A percentile compares a stretch with the other conserved stretches of the same genome.
Conservation (phyloP, 106 monocot genomes). For the Dioscorea zingiberensis region DNA sequence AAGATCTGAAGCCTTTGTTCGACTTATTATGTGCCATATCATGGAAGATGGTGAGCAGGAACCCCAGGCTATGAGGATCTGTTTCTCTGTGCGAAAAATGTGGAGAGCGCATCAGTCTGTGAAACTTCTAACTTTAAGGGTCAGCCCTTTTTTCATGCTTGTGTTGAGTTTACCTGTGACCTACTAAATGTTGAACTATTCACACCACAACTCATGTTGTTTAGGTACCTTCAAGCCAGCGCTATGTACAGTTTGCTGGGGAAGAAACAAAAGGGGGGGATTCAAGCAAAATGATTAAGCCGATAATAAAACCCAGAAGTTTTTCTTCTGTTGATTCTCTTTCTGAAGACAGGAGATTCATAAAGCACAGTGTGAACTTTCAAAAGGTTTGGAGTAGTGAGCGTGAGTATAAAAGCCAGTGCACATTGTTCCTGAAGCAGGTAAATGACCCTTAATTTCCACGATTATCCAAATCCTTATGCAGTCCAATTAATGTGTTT, state of each 20-base stretch:
- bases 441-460: conserved; percentile 13
- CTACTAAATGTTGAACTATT: not conserved
- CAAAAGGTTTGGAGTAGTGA: conserved; percentile 95
- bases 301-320: conserved; percentile 56
- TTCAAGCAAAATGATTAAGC: conserved; percentile 32
- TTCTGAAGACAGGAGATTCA: conserved; percentile 47
- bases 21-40: conserved; percentile 67
- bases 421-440: conserved; percentile 87
- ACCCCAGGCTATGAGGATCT: conserved; percentile 83
- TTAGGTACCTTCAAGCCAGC: conserved; percentile 87
- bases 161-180: not conserved
- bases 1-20: conserved; percentile 69
- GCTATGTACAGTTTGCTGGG: conserved; percentile 64
- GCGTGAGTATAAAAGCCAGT: conserved; percentile 43
- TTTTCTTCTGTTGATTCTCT: conserved; percentile 23
- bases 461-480: too few relatives aligned
- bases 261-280: conserved; percentile 56
- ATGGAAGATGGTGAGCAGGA: conserved; percentile 54
- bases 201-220: not conserved
- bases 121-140: conserved; percentile 70
- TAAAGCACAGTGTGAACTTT: conserved; percentile 75
- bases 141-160: conserved; percentile 19
- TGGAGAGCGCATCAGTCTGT: conserved; percentile 68
- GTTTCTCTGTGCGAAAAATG: conserved; percentile 56
- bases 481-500: not conserved